phyloP scores from a whole-genome alignment of 2,329 filamentous ascomycete genomes.

The Sclerotinia trifoliorum region DNA sequence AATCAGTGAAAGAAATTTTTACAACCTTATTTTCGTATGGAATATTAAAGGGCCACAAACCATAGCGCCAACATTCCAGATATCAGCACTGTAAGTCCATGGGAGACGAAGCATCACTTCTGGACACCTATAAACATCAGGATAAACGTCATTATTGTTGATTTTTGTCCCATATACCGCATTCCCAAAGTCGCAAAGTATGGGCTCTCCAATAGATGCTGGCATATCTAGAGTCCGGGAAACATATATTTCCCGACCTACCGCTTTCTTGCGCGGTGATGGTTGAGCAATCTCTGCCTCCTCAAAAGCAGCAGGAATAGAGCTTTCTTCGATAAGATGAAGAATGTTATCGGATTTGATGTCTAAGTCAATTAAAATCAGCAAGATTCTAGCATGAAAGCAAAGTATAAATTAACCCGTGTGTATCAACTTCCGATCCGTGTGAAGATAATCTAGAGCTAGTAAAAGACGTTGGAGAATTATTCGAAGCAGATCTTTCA shows the following conservation, averaged over 20 bases:
- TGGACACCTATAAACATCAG: constrained; percentile 75
- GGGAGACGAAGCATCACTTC: constrained; percentile 93
- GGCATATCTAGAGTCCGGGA: constrained; percentile 23
- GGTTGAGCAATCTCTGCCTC: constrained; percentile 26
- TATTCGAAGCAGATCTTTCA: not conserved
- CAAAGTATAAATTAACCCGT: constrained; percentile 14
- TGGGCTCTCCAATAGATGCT: constrained; percentile 16
- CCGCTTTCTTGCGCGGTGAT: constrained; percentile 27
- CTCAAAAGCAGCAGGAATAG: constrained; percentile 29
- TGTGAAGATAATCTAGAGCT: constrained; percentile 24
- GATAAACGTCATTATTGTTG: too few relatives aligned
- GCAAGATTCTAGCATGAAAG: constrained; percentile 16
- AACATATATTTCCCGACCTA: constrained; percentile 27
- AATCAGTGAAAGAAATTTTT: not conserved
- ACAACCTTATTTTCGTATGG: not conserved
- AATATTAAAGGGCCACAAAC: constrained; percentile 55
- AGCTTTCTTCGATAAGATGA: constrained; percentile 26
- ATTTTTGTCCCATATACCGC: constrained; percentile 21
- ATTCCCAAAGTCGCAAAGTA: constrained; percentile 27
- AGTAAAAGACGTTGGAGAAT: constrained; percentile 8
- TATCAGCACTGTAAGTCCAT: constrained; percentile 95
- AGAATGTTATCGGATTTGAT: constrained; percentile 31
- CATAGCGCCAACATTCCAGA: constrained; percentile 99
- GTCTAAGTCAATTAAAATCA: constrained; percentile 24
- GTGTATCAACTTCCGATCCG: constrained; percentile 22